These are phyloP conservation scores for Mycena maculata DNA, from an alignment of 768 basidiomycete genomes.

Conservation along the genomic window DNA sequence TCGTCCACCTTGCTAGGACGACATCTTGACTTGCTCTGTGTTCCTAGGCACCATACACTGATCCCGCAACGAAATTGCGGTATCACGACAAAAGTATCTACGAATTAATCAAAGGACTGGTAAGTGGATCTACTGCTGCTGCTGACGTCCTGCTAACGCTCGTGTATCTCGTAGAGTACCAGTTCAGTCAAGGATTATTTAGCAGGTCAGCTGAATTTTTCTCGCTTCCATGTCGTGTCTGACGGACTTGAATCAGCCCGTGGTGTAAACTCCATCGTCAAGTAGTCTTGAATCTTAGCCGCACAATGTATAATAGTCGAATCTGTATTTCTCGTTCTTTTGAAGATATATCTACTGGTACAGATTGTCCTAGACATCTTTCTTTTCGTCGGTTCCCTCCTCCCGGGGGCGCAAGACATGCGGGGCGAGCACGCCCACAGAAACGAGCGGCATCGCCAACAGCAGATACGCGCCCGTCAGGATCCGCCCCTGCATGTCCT, in stretches of 20 bases:
- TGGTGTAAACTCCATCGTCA: conserved; percentile 62
- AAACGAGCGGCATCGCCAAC: conserved; percentile 25
- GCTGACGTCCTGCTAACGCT: neutral
- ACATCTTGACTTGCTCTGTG: neutral
- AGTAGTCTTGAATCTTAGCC: conserved; percentile 36
- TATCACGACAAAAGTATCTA: conserved; percentile 92
- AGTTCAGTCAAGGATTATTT: conserved; percentile 83
- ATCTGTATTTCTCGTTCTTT: neutral
- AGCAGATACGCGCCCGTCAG: conserved; percentile 13
- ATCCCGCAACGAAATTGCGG: conserved; percentile 81
- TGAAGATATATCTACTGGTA: too few species aligned
- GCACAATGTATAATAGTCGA: conserved; percentile 17
- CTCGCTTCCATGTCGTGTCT: neutral
- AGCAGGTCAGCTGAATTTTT: conserved; percentile 55
- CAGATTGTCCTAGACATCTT: neutral
- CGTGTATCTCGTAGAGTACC: conserved; percentile 59
- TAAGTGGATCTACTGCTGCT: conserved; percentile 43
- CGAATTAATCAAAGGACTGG: conserved; percentile 81
- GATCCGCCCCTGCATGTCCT: conserved; percentile 5
- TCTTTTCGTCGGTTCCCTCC: conserved; percentile 1
- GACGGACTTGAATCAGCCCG: conserved; percentile 38
- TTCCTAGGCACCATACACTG: conserved; percentile 81
- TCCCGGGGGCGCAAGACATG: conserved; percentile 20
- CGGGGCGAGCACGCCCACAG: conserved; percentile 26
- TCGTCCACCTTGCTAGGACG: too few species aligned